Percentiles rank a stretch among this genome's conserved stretches.
These are phyloP conservation scores for Podaxis pistillaris DNA, from an alignment of 768 basidiomycete genomes.

Conservation along the genomic window DNA sequence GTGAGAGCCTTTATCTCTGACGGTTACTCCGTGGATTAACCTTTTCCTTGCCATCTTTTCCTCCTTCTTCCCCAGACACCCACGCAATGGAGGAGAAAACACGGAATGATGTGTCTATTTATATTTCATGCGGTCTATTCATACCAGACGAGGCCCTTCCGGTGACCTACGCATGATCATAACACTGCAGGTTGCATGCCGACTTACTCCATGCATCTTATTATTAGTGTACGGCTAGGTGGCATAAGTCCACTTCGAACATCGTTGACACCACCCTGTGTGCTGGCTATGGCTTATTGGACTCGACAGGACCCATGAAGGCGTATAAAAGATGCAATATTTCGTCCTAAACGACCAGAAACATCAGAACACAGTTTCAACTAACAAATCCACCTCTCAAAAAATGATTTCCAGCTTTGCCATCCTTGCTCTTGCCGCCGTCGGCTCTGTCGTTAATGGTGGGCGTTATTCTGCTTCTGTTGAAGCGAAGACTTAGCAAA, in stretches of 20 bases:
- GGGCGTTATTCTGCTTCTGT: neutral
- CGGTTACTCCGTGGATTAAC: conserved; percentile 8
- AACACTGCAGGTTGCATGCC: neutral
- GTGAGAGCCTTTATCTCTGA: neutral
- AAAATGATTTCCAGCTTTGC: conserved; percentile 7
- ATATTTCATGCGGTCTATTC: neutral
- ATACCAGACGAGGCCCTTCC: neutral
- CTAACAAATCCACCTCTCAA: neutral
- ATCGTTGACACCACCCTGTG: neutral
- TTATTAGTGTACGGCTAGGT: conserved; percentile 2
- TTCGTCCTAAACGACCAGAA: neutral
- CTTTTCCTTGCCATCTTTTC: neutral
- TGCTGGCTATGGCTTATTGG: conserved; percentile 12
- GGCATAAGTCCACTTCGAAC: neutral
- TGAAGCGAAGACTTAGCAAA: neutral
- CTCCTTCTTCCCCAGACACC: neutral
- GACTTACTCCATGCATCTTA: conserved; percentile 1
- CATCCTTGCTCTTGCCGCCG: neutral
- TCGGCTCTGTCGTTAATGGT: conserved; percentile 9
- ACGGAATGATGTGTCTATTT: neutral
- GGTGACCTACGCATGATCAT: conserved; percentile 5
- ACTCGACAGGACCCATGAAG: neutral
- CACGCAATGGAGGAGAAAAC: conserved; percentile 5
- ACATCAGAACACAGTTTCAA: neutral
- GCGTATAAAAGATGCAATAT: conserved; percentile 3